Base-by-base conservation (phyloP, 2,329 filamentous ascomycete species). In the Nakataea oryzae region DNA sequence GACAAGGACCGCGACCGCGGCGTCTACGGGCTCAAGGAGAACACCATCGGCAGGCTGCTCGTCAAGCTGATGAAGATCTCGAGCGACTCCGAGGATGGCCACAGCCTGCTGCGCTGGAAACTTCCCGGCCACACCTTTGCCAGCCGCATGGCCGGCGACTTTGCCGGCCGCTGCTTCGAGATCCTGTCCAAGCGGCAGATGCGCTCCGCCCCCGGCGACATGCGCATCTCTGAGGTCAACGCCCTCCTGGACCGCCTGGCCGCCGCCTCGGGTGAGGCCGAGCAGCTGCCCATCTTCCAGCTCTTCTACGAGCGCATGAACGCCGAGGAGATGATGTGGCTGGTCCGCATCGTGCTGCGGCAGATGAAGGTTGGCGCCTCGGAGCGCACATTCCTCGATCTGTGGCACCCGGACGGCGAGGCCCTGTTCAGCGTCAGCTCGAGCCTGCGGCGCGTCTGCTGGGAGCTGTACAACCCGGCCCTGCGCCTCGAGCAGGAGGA, bases 21-120 rank as follows among this genome's bases (percentile, higher is more conserved):
- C 24, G 92, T 96, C 79, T 99, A 97, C 70, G 91, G 93, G 0
- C 79, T 99, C 54, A 97, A 97, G 71, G 95, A 99, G 77, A 93
- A 89, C 71, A 85, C 87, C 6, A 92, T 99, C 64, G 93, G 88
- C 12, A 96, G 92, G 71, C 77, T 97, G 26, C 79, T 97, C n/a
- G 90, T 97, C 63, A 93, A 92, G 71, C 82, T 96, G 54, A 88
- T 96, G 80, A 93, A 93, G 71, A 96, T 99, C 69, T 88, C 93
- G 76, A 90, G 88, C 69, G 87, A 93, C 68, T 96, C 91, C 0
- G 91, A 96, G 65, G 93, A 97, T 76, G 93, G 88, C 0, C 88
- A 88, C 70, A 91, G 85, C 66, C 79, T 99, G 28, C 74, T 96
- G 62, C 91, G 96, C 66, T 99, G 95, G 95, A 97, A 96, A 74